Conservation (phyloP, 495 filamentous ascomycete species). For the Daldinia caldariorum region DNA sequence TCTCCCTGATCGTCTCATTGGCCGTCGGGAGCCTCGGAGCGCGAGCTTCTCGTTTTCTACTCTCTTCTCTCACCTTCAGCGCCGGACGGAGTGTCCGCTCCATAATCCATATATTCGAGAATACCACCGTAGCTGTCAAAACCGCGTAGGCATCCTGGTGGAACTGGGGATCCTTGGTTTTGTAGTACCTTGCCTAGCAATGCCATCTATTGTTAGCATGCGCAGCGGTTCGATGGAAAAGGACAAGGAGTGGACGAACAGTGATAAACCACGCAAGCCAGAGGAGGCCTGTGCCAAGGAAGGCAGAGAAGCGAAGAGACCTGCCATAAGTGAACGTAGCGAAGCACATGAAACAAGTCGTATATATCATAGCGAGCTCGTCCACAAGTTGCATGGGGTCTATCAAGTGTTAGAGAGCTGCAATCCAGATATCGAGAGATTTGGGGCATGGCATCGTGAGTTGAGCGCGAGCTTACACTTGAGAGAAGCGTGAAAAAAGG, state of each 20-base stretch:
- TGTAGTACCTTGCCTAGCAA: constrained; percentile 82
- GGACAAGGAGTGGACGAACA: constrained; percentile 45
- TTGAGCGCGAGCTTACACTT: constrained; percentile 67
- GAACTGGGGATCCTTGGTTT: constrained; percentile 90
- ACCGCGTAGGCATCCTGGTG: constrained; percentile 90
- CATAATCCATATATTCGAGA: constrained; percentile 91
- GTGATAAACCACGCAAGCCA: constrained; percentile 82
- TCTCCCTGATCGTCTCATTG: constrained; percentile 79
- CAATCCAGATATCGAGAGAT: constrained; percentile 15
- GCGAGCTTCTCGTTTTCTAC: constrained; percentile 57
- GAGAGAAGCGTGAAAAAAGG: constrained; percentile 82
- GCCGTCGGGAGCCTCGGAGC: constrained; percentile 60
- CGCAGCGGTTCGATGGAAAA: not conserved
- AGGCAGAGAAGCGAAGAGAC: constrained; percentile 60
- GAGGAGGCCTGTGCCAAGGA: constrained; percentile 69
- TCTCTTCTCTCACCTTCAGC: constrained; percentile 54
- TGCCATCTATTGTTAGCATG: constrained; percentile 33
- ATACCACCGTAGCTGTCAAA: constrained; percentile 79
- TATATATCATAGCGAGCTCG: constrained; percentile 98
- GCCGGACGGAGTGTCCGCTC: constrained; percentile 76
- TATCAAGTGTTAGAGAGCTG: constrained; percentile 50
- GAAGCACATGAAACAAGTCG: constrained; percentile 90
- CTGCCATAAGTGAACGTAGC: constrained; percentile 82
- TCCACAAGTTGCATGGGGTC: constrained; percentile 98
- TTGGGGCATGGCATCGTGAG: constrained; percentile 25